Evolutionary conservation across 202 grass and related monocot species (phyloP), one percentile per base, ranked within the genome.

Genomic region (Zoysia matrella): DNA sequence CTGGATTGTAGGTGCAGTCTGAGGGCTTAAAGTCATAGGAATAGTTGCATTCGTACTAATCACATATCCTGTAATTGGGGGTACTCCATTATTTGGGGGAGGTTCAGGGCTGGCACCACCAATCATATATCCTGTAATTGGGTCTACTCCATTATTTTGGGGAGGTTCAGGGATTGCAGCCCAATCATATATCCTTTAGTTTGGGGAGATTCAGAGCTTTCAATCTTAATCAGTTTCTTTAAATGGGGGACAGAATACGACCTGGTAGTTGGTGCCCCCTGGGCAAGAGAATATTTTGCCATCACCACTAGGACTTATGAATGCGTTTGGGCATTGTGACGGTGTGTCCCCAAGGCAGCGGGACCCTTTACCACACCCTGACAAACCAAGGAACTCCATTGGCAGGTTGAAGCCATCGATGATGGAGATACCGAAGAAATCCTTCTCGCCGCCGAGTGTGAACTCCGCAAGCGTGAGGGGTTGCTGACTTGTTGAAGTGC

Each of bases 161-260:
- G 45, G 4, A 46, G 5, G 45, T 46, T 46, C 4, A 46, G 45
- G 45, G 45, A 3, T 46, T 46, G 5, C 45, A 46, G 45, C 45
- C 3, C 45, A 46, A 5, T 3, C 3, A 46, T 4, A 46, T 3
- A 4, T 46, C 45, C 45, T 4, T 46, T 46, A 46, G 5, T 46
- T 46, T 46, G 45, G 3, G 4, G 45, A 5, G 45, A 46, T 46
- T 46, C 45, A 5, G 45, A 46, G 45, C 45, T 5, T 46, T 46
- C 45, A 46, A 4, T 46, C 5, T 46, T 46, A 4, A 5, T 46
- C 45, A 46, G 45, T 4, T 46, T 3, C 45, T 4, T 46, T 46
- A 46, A 3, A 4, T 46, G 45, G 11, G 82, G 84, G 84, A 71
- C 88, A 84, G 30, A 87, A 86, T 0, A 50, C 16, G 3, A 86